phyloP scores from a whole-genome alignment of 1,284 basidiomycete species.

The Puccinia triticina region DNA sequence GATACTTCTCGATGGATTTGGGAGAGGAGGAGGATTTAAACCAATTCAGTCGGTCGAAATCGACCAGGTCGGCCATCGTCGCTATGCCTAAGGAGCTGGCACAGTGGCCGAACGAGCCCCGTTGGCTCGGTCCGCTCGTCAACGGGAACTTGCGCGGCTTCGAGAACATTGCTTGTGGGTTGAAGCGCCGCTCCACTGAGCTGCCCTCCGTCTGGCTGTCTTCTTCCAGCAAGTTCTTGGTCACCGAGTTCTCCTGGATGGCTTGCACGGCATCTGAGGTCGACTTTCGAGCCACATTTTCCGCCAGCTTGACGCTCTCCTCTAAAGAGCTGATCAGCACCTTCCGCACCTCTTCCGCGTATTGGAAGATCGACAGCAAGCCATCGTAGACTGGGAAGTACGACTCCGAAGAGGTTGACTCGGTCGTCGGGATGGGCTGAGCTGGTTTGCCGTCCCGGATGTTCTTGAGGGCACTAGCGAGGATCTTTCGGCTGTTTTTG shows the following conservation, averaged over 20 bases:
- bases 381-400: constrained; percentile 82
- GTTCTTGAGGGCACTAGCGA: constrained; percentile 74
- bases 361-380: constrained; percentile 82
- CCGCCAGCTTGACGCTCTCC: constrained; percentile 75
- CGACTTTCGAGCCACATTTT: constrained; percentile 76
- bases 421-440: neutral
- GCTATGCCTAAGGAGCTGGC: constrained; percentile 29
- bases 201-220: constrained; percentile 70
- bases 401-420: constrained; percentile 6
- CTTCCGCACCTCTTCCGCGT: constrained; percentile 79
- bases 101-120: constrained; percentile 10
- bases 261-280: constrained; percentile 73
- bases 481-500: constrained; percentile 62
- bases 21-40: constrained; percentile 17
- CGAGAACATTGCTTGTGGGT: constrained; percentile 94
- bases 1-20: constrained; percentile 29
- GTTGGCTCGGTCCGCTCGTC: neutral
- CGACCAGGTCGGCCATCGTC: constrained; percentile 26
- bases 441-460: constrained; percentile 73
- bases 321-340: constrained; percentile 82
- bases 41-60: constrained; percentile 40
- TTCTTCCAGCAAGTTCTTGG: constrained; percentile 71
- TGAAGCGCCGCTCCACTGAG: constrained; percentile 78
- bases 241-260: constrained; percentile 71
- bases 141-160: constrained; percentile 58